phyloP scores from a whole-genome alignment of 768 basidiomycete genomes.

The Chiua virens region DNA sequence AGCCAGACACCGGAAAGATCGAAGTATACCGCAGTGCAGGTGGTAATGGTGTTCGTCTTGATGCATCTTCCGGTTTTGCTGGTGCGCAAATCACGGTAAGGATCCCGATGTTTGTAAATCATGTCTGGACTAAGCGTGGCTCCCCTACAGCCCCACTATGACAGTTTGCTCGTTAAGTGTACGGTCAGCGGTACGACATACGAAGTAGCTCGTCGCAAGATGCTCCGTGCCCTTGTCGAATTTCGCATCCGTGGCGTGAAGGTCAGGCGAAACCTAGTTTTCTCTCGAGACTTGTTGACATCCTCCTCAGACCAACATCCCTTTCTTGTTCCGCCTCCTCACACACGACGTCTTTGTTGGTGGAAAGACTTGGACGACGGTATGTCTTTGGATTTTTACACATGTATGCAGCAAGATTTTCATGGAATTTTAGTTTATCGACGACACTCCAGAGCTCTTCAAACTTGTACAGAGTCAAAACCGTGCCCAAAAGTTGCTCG shows the following conservation, averaged over 20 bases:
- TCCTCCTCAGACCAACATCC: conserved; percentile 84
- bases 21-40: conserved; percentile 99
- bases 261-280: conserved; percentile 37
- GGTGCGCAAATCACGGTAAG: conserved; percentile 95
- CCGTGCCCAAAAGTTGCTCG: conserved; percentile 94
- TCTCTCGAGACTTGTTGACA: neutral
- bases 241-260: conserved; percentile 99
- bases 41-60: conserved; percentile 96
- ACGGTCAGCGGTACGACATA: conserved; percentile 96
- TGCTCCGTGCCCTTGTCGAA: conserved; percentile 98
- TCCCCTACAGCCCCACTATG: conserved; percentile 83
- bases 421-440: conserved; percentile 75
- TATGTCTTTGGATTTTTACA: conserved; percentile 32
- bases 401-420: neutral
- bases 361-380: conserved; percentile 98
- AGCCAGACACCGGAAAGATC: conserved; percentile 98
- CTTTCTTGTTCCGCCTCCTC: conserved; percentile 96
- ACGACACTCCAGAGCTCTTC: conserved; percentile 99
- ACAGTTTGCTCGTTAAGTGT: conserved; percentile 96
- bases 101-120: conserved; percentile 20
- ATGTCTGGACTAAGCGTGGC: conserved; percentile 2
- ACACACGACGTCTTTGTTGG: conserved; percentile 96
- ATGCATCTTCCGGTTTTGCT: conserved; percentile 96
- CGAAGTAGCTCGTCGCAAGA: conserved; percentile 97
- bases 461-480: conserved; percentile 97